These are phyloP conservation scores for Arthrobotrys entomopaga DNA, from an alignment of 2,329 filamentous ascomycete genomes.

Conservation along the genomic window DNA sequence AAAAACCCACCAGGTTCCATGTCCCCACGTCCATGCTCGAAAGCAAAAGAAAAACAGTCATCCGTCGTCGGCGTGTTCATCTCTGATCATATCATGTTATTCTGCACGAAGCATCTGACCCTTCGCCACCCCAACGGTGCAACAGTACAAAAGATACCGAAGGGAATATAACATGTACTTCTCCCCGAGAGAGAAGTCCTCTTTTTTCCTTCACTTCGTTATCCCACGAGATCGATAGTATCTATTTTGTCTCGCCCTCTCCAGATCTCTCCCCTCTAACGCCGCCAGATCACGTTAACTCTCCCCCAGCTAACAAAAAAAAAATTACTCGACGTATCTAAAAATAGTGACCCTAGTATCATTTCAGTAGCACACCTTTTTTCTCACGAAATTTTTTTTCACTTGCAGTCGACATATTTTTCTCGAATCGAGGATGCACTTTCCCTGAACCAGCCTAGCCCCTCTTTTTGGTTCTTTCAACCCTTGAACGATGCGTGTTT, in stretches of 20 bases:
- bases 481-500: conserved; percentile 54
- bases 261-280: conserved; percentile 42
- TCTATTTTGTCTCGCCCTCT: too few relatives aligned
- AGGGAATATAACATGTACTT: background rate
- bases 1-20: conserved; percentile 12
- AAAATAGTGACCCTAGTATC: conserved; percentile 36
- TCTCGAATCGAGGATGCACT: conserved; percentile 52
- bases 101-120: conserved; percentile 36
- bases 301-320: conserved; percentile 21
- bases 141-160: background rate
- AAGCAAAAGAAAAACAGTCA: conserved; percentile 24
- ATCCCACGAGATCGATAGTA: conserved; percentile 42
- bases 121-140: conserved; percentile 32
- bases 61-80: conserved; percentile 32
- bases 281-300: conserved; percentile 54
- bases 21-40: conserved; percentile 15
- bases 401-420: conserved; percentile 25
- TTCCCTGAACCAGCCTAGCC: conserved; percentile 29
- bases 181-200: conserved; percentile 27
- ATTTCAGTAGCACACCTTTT: conserved; percentile 44
- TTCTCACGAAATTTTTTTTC: conserved; percentile 32
- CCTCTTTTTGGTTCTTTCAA: conserved; percentile 41
- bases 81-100: conserved; percentile 35
- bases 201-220: conserved; percentile 8
- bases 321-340: conserved; percentile 30